phyloP scores from a whole-genome alignment of 2,329 filamentous ascomycete species.

The Aspergillus brunneoviolaceus region DNA sequence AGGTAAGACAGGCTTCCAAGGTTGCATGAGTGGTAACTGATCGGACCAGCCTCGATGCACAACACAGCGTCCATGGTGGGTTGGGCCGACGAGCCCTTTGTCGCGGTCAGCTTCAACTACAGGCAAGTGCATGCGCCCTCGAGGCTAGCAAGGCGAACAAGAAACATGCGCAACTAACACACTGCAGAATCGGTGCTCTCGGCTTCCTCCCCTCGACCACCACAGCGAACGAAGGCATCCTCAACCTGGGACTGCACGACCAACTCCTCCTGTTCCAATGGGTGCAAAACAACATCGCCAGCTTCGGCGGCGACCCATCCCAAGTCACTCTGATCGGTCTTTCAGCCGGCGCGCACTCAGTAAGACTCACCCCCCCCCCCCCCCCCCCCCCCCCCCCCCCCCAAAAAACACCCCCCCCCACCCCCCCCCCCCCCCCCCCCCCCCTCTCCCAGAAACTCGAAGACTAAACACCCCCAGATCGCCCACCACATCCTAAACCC shows the following conservation, averaged over 20 bases:
- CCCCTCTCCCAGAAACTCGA: not conserved
- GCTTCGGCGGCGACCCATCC: constrained; percentile 9
- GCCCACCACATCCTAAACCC: constrained; percentile 65
- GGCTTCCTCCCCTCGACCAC: constrained; percentile 54
- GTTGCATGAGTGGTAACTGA: constrained; percentile 1
- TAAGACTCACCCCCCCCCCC: constrained; percentile 25
- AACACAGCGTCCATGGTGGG: constrained; percentile 63
- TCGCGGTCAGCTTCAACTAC: constrained; percentile 49
- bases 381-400: no score
- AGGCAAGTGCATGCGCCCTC: constrained; percentile 20
- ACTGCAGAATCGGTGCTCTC: constrained; percentile 45
- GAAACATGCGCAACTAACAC: not conserved
- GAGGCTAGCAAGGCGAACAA: no score
- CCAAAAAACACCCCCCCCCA: no score
- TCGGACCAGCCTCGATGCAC: constrained; percentile 37
- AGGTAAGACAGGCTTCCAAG: constrained; percentile 21
- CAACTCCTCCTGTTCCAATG: constrained; percentile 35
- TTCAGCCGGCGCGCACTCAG: constrained; percentile 13
- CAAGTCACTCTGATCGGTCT: constrained; percentile 12
- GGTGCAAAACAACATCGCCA: constrained; percentile 12
- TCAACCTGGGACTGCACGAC: constrained; percentile 24
- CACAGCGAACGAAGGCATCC: constrained; percentile 3
- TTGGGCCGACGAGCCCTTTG: constrained; percentile 48
- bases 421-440: no score
- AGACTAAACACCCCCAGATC: constrained; percentile 46